These are phyloP conservation scores for button mushroom (Agaricus bisporus) DNA, from an alignment of 768 basidiomycete species.

Conservation along the genomic window DNA sequence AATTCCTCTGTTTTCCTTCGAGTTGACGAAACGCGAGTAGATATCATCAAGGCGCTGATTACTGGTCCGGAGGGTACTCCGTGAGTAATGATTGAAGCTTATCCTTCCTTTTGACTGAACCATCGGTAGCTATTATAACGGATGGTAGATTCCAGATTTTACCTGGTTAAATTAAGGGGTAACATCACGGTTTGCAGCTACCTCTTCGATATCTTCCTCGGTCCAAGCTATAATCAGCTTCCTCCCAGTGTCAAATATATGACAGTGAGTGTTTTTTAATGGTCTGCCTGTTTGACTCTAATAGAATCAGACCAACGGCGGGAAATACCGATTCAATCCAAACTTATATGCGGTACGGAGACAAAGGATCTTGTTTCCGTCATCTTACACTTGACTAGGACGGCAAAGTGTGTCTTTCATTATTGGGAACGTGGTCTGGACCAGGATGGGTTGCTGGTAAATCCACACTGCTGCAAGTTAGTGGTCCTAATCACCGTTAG, in stretches of 20 bases:
- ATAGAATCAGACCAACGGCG: slow-evolving; percentile 65
- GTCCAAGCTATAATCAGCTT: slow-evolving; percentile 81
- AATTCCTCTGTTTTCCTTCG: slow-evolving; percentile 90
- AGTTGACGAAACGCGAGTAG: slow-evolving; percentile 89
- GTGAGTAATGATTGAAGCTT: slow-evolving; percentile 36
- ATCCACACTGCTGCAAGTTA: slow-evolving; percentile 82
- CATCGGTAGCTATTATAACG: slow-evolving; percentile 70
- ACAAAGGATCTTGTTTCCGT: not conserved
- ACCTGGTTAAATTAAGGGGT: slow-evolving; percentile 4
- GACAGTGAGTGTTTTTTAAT: slow-evolving; percentile 38
- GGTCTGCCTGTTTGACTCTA: not conserved
- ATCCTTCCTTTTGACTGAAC: not conserved
- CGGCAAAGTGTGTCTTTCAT: slow-evolving; percentile 89
- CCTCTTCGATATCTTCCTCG: slow-evolving; percentile 91
- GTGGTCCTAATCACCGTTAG: slow-evolving; percentile 17
- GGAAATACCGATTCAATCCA: slow-evolving; percentile 89
- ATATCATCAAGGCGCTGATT: slow-evolving; percentile 87
- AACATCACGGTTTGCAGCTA: slow-evolving; percentile 17
- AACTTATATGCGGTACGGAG: slow-evolving; percentile 81
- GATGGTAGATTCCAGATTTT: slow-evolving; percentile 65
- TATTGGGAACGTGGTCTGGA: slow-evolving; percentile 89
- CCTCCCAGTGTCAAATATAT: slow-evolving; percentile 66
- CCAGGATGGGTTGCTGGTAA: slow-evolving; percentile 92
- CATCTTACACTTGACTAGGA: slow-evolving; percentile 39
- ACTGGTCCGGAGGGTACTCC: slow-evolving; percentile 94